Evolutionary conservation across 306 rosid species (phyloP).

Genomic region (Mimosa pudica): DNA sequence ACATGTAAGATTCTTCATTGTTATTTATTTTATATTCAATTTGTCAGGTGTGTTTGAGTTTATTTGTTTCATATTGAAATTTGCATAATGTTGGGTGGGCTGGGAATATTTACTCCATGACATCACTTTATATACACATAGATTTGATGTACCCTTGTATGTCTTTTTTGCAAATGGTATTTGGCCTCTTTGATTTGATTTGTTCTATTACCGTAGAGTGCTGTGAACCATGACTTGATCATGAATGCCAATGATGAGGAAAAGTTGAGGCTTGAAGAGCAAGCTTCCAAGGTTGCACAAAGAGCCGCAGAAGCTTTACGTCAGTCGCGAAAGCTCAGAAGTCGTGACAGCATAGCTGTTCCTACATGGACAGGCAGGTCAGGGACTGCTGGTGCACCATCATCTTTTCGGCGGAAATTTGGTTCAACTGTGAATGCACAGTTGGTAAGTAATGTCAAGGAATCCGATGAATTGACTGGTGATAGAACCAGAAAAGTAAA

Average conservation of each 20-base stretch:
- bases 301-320: constrained; percentile 96
- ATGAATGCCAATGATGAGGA: constrained; percentile 89
- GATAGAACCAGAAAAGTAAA: constrained; percentile 48
- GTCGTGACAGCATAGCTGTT: constrained; percentile 67
- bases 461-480: constrained; percentile 49
- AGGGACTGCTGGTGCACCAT: constrained; percentile 93
- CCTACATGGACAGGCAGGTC: constrained; percentile 99
- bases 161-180: constrained; percentile 1
- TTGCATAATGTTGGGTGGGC: constrained; percentile 16
- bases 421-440: constrained; percentile 76
- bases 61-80: constrained; percentile 22
- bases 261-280: constrained; percentile 82
- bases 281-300: constrained; percentile 91
- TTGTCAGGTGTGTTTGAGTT: constrained; percentile 21
- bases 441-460: constrained; percentile 49
- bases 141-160: constrained; percentile 13
- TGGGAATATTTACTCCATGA: background rate
- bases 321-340: constrained; percentile 78
- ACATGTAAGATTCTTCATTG: constrained; percentile 66
- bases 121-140: background rate
- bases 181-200: constrained; percentile 33
- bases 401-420: constrained; percentile 67
- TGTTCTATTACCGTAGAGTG: constrained; percentile 58
- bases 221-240: constrained; percentile 87
- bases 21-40: constrained; percentile 29